Base-by-base conservation (phyloP, 176 grass and related monocot genomes). In the Elaeis guineensis region DNA sequence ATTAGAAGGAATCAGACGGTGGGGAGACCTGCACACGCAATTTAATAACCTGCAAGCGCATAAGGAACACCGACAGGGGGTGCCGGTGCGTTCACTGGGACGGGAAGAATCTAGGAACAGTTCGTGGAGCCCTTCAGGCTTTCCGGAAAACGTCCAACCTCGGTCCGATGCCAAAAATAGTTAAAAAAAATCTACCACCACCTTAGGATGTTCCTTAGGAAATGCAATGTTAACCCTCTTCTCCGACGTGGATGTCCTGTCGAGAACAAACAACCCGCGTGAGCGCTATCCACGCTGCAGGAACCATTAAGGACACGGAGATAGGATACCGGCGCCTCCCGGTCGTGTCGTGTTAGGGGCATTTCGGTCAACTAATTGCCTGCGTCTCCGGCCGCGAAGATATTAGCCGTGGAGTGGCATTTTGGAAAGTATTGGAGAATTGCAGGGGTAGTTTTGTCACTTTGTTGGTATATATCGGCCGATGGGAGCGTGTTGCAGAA, bases 101-200 rank as follows among this genome's bases (percentile, higher is more conserved):
- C 17, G 60, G 32, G 35, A 44, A 50, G 63, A 44, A 60, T 15
- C 24, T 54, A 6, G 16, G 15, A 22, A 7, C 2, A 62, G 28
- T 2, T 44, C 9, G 35, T 12, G 35, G 35, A 12, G 35, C 35
- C 21, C 28, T 9, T 49, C 63, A 11, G 55, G 56, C 72, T 54
- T 62, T 61, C 54, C 19, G 65, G 74, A 77, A 69, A 77, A 55
- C 74, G 57, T 55, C 49, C 50, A 63, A 70, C 57, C 49, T 69
- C 57, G 28, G 25, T 57, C 65, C 44, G 24, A 69, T 55, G 12
- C 74, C 48, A 50, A 57, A 77, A 70, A 48, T 28, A 55, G 74
- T 69, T 70, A 49, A 62, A 77, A 55, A 77, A 64, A 69, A 12
- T 25, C 44, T 19, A 5, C 62, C 21, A 51, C 16, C 50, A 54